These are phyloP conservation scores for Sordariomycetes sp. DNA, from an alignment of 2,329 filamentous ascomycete species.

Conservation along the genomic window DNA sequence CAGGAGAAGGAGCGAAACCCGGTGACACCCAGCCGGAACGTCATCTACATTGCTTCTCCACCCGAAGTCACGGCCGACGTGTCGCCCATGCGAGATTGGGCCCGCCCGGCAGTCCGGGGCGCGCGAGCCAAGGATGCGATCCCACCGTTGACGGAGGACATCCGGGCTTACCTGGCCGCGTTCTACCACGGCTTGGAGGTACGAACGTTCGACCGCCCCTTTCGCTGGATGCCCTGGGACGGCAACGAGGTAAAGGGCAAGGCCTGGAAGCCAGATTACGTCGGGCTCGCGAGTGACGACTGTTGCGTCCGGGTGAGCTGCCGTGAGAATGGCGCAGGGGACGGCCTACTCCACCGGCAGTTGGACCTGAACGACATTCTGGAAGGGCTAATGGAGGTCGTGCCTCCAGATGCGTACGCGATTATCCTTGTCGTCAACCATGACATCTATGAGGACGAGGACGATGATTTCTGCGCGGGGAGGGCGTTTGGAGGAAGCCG, in stretches of 20 bases:
- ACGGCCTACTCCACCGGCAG: constrained; percentile 30
- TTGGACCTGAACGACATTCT: constrained; percentile 52
- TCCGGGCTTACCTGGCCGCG: constrained; percentile 24
- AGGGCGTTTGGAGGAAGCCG: constrained; percentile 54
- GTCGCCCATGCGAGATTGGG: neutral
- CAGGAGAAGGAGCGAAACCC: constrained; percentile 33
- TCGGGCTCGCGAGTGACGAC: constrained; percentile 31
- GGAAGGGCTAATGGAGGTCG: constrained; percentile 39
- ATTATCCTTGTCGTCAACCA: constrained; percentile 45
- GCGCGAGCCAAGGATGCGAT: neutral
- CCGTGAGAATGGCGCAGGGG: constrained; percentile 31
- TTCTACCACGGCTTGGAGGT: constrained; percentile 46
- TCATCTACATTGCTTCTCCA: constrained; percentile 40
- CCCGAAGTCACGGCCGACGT: constrained; percentile 24
- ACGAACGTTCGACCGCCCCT: constrained; percentile 23
- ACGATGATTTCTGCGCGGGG: constrained; percentile 58
- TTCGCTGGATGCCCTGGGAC: constrained; percentile 40
- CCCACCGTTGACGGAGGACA: constrained; percentile 16
- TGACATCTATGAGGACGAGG: constrained; percentile 55
- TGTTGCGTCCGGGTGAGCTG: constrained; percentile 37
- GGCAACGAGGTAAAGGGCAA: constrained; percentile 7
- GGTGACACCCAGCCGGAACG: constrained; percentile 30
- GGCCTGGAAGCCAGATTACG: constrained; percentile 14
- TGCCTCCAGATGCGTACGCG: constrained; percentile 49
- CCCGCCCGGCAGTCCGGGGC: neutral